A percentile compares a stretch with the other conserved stretches of the same genome.
phyloP scores from a whole-genome alignment of 495 filamentous ascomycete genomes.

The Aspergillus campestris region DNA sequence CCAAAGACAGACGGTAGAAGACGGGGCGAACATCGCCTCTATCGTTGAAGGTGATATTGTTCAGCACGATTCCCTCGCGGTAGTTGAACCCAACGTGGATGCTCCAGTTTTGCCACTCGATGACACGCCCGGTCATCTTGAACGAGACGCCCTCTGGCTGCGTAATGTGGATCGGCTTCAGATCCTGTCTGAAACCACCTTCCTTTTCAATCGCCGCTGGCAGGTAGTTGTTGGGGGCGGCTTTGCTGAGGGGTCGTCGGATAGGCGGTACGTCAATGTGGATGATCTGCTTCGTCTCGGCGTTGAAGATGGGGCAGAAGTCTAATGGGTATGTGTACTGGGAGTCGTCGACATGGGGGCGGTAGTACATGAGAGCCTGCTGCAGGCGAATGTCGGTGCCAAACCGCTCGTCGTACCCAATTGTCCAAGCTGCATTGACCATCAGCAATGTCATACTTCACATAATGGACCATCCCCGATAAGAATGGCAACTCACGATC shows the following conservation, averaged over 20 bases:
- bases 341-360: slow-evolving; percentile 74
- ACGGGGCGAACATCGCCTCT: slow-evolving; percentile 70
- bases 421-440: slow-evolving; percentile 67
- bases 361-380: slow-evolving; percentile 94
- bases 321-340: slow-evolving; percentile 91
- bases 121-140: slow-evolving; percentile 63
- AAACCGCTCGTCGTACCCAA: slow-evolving; percentile 89
- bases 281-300: slow-evolving; percentile 73
- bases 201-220: slow-evolving; percentile 61
- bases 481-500: slow-evolving; percentile 51
- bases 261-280: slow-evolving; percentile 84
- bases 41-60: slow-evolving; percentile 87
- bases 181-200: slow-evolving; percentile 67
- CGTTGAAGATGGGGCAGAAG: slow-evolving; percentile 89
- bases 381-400: slow-evolving; percentile 74
- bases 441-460: no score
- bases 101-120: slow-evolving; percentile 94
- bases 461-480: background rate
- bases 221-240: slow-evolving; percentile 71
- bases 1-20: slow-evolving; percentile 87
- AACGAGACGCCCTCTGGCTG: slow-evolving; percentile 95
- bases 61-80: slow-evolving; percentile 85
- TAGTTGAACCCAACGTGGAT: slow-evolving; percentile 95
- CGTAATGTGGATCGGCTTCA: slow-evolving; percentile 92
- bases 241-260: slow-evolving; percentile 67